Base-by-base conservation (phyloP, 1,284 basidiomycete genomes). In the Xanthoconium separans region DNA sequence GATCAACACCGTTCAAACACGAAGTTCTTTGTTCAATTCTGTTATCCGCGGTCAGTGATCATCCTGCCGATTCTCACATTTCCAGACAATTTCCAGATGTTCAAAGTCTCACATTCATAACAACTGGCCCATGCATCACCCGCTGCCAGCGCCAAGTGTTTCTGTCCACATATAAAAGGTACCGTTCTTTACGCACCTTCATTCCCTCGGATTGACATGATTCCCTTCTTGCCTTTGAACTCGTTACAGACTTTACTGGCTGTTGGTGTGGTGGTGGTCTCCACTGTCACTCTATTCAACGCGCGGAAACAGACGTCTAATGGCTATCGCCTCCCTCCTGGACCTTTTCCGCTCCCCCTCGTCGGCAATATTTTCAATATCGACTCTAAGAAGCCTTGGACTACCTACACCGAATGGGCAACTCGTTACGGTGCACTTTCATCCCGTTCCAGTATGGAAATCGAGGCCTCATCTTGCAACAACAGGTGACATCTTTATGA, bases 331-430 rank as follows among this genome's bases (percentile, higher is more conserved):
- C 52, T 65, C 16, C 64, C 56, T 49, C 66, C 66, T n/a, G 64
- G 65, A 12, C 64, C 63, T 16, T 4, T 29, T 13, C 54, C 57
- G 22, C 52, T 65, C 24, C 66, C 66, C 2, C 9, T 69, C 8
- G 27, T 65, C 12, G 64, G 64, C 0, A 68, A 63, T 44, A 9
- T 58, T 22, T 39, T 68, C 37, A 34, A 46, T 24, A 64, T 68
- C n/a, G 47, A 68, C 16, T 11, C 53, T 1, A 50, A 56, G 29
- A 56, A 51, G 16, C 64, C 64, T 22, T 66, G 63, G 62, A n/a
- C 36, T 4, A 57, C 60, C 10, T 66, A 64, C 30, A 27, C 63
- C 10, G 15, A 61, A 27, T 66, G 66, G 64, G 56, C 46, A 0
- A 34, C 31, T 53, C 53, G 18, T 40, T 68, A 66, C 5, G 57